A percentile compares a stretch with the other conserved stretches of the same genome.
These are phyloP conservation scores for Cylindrodendrum hubeiense DNA, from an alignment of 2,329 filamentous ascomycete species.

Conservation along the genomic window DNA sequence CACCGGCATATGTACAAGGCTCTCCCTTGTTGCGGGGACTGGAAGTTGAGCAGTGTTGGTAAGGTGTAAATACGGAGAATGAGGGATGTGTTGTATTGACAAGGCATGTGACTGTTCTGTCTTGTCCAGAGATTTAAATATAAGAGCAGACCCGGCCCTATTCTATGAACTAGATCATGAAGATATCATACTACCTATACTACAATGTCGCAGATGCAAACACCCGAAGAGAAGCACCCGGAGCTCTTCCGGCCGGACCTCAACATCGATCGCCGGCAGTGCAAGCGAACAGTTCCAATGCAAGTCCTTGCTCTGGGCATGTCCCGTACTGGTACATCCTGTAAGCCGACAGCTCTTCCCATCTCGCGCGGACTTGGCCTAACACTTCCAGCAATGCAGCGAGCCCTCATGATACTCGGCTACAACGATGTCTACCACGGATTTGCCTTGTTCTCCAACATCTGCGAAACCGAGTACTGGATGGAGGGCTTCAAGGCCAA, in stretches of 20 bases:
- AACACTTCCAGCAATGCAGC: slow-evolving; percentile 7
- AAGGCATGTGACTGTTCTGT: not conserved
- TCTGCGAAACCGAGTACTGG: slow-evolving; percentile 17
- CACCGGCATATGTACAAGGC: not conserved
- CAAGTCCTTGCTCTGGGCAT: no score
- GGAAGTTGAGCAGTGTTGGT: not conserved
- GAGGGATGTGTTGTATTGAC: not conserved
- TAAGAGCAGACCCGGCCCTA: no score
- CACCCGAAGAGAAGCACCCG: no score
- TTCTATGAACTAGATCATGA: no score
- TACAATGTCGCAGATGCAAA: no score
- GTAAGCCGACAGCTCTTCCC: not conserved
- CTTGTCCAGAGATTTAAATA: no score
- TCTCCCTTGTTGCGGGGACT: not conserved
- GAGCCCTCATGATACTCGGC: slow-evolving; percentile 23
- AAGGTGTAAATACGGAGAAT: not conserved
- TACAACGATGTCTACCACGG: slow-evolving; percentile 28
- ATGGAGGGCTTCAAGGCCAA: slow-evolving; percentile 10
- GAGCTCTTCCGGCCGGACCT: no score
- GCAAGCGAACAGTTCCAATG: no score
- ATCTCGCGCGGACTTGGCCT: no score
- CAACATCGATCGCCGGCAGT: no score
- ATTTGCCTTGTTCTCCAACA: slow-evolving; percentile 23
- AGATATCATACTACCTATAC: no score
- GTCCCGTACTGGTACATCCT: no score